Evolutionary conservation across 2,329 filamentous ascomycete genomes (phyloP), one percentile per base, ranked within the genome.

Genomic region (Shiraia sp.): DNA sequence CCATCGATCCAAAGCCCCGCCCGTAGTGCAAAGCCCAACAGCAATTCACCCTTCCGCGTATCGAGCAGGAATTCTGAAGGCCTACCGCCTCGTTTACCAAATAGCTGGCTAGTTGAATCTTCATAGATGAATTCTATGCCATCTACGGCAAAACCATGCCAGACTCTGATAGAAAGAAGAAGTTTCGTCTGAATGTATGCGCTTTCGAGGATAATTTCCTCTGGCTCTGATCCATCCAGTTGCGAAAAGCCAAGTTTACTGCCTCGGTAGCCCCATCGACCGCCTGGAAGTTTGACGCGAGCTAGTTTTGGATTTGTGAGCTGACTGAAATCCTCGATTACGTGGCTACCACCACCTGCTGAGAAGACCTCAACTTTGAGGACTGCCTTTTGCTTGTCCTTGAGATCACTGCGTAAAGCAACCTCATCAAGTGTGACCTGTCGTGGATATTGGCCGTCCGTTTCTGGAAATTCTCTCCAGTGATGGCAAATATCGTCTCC

Each of bases 61-160:
- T 97, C 91, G 55, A 97, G 77, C 12, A 87, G 79, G 71, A 96
- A 95, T 32, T 83, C 80, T 59, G 87, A 84, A 16, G 79, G 72
- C 49, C 85, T 85, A 6, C 86, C 87, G 10, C 86, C 87, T 40
- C 80, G 78, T 61, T 89, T 91, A 28, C 93, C 93, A 74, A 99
- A 95, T 3, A 96, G 69, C 64, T 96, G 90, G 40, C 78, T 86
- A 1, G 88, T 86, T 12, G 81, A 79, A 66, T 97, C 90, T 60
- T 97, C 92, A 63, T 96, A 97, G 45, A 88, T 78, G 69, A 99
- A 97, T 66, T 97, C 92, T 14, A 99, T 70, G 0, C 93, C 93
- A 65, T 95, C 87, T 10, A 97, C 64, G 3, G 86, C 86, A 44
- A 77, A 75, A 2, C 88, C 90, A 57, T 90, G 85, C 61, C 90